phyloP scores from a whole-genome alignment of 2,329 filamentous ascomycete species.

The Pestalotiopsis sp. region DNA sequence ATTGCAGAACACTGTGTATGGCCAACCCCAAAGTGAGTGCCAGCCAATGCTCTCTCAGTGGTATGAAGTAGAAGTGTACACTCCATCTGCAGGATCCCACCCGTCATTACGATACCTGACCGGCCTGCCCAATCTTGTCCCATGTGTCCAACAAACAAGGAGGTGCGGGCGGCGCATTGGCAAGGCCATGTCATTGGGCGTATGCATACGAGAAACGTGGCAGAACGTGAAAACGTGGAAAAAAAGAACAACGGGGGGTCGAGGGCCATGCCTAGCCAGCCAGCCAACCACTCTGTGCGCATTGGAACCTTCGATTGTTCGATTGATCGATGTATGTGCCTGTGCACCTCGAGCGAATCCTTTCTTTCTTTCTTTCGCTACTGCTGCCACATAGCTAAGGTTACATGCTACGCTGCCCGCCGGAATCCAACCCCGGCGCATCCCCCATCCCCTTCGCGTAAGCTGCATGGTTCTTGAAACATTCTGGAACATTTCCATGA shows the following conservation, averaged over 20 bases:
- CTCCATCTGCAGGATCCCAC: neutral
- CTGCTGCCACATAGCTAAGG: too few relatives aligned
- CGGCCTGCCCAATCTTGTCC: neutral
- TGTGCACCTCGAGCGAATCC: too few relatives aligned
- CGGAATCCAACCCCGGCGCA: neutral
- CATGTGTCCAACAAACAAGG: neutral
- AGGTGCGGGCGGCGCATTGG: constrained; percentile 1
- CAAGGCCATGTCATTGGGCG: neutral
- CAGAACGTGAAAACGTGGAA: constrained; percentile 3
- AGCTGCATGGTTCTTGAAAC: constrained; percentile 4
- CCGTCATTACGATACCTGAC: neutral
- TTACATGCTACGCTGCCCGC: neutral
- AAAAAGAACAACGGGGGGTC: neutral
- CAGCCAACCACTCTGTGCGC: neutral
- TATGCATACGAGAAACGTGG: constrained; percentile 9
- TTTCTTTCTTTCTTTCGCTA: too few relatives aligned
- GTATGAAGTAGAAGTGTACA: neutral
- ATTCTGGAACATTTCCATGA: constrained; percentile 12
- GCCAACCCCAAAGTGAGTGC: too few relatives aligned
- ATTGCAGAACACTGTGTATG: too few relatives aligned
- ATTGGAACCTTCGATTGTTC: neutral
- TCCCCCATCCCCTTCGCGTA: neutral
- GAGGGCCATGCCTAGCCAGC: neutral
- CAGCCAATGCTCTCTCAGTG: neutral
- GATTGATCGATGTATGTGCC: neutral